Evolutionary conservation across 441 rosid species (phyloP).

Genomic region (Biscutella laevigata): DNA sequence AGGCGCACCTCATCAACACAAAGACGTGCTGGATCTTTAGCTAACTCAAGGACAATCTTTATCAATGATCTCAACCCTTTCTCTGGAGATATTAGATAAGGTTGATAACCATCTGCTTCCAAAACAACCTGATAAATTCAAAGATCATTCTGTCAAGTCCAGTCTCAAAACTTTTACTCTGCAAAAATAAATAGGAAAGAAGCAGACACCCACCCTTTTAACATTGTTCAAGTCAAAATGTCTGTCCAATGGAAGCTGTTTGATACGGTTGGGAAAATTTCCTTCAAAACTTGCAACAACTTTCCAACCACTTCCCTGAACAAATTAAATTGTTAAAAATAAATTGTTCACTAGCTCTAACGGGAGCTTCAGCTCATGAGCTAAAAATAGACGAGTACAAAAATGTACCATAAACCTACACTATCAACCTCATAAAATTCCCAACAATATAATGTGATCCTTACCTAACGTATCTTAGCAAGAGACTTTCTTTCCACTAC

Average conservation of each 20-base stretch:
- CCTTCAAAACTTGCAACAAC: constrained; percentile 68
- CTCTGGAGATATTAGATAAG: constrained; percentile 80
- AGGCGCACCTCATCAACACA: constrained; percentile 69
- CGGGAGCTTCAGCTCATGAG: neutral
- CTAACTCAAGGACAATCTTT: constrained; percentile 61
- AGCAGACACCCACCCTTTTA: constrained; percentile 41
- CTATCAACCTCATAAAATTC: constrained; percentile 2
- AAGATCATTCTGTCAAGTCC: constrained; percentile 19
- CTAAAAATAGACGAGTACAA: neutral
- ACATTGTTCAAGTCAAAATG: constrained; percentile 56
- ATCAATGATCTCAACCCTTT: constrained; percentile 70
- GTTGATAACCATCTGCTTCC: constrained; percentile 81
- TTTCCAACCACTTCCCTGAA: constrained; percentile 66
- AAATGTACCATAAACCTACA: constrained; percentile 3
- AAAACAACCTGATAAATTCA: constrained; percentile 46
- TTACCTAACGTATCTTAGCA: neutral
- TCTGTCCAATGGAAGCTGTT: constrained; percentile 56
- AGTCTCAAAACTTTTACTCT: neutral
- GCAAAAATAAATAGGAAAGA: constrained; percentile 13
- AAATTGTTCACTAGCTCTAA: constrained; percentile 1
- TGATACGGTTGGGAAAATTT: constrained; percentile 47
- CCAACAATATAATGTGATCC: neutral
- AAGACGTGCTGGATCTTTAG: constrained; percentile 63
- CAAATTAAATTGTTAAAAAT: constrained; percentile 7
- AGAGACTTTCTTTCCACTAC: constrained; percentile 17